Conservation (phyloP, 2,329 filamentous ascomycete species). For the Cercospora zeae-maydis region DNA sequence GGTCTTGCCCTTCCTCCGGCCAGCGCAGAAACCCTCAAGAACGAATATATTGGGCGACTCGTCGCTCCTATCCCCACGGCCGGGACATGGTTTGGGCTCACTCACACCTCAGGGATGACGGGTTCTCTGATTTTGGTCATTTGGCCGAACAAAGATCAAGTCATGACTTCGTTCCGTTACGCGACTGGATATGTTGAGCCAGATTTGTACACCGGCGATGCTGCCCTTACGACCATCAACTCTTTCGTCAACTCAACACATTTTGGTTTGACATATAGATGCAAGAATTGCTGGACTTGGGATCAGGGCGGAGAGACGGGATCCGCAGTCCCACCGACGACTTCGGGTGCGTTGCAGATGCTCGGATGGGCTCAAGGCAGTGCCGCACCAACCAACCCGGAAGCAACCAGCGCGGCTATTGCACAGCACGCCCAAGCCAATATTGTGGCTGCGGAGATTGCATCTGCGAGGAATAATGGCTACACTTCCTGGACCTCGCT, state of each 20-base stretch:
- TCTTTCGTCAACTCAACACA: slow-evolving; percentile 55
- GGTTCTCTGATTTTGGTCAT: slow-evolving; percentile 57
- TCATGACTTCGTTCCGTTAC: slow-evolving; percentile 58
- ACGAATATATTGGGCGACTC: slow-evolving; percentile 59
- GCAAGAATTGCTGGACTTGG: slow-evolving; percentile 50
- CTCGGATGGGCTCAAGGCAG: slow-evolving; percentile 34
- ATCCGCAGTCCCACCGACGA: slow-evolving; percentile 38
- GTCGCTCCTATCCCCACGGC: slow-evolving; percentile 43
- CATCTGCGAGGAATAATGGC: slow-evolving; percentile 44
- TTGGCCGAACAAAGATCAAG: slow-evolving; percentile 53
- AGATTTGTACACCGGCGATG: slow-evolving; percentile 58
- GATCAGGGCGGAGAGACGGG: slow-evolving; percentile 42
- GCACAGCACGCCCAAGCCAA: slow-evolving; percentile 56
- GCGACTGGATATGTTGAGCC: slow-evolving; percentile 59
- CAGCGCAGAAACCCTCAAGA: slow-evolving; percentile 40
- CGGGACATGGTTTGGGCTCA: slow-evolving; percentile 58
- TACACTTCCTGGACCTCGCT: slow-evolving; percentile 42
- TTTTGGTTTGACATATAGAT: slow-evolving; percentile 64
- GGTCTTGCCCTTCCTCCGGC: slow-evolving; percentile 53
- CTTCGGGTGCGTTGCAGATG: slow-evolving; percentile 32
- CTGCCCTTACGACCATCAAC: slow-evolving; percentile 59
- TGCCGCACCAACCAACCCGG: slow-evolving; percentile 28
- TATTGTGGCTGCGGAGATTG: slow-evolving; percentile 50
- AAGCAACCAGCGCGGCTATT: slow-evolving; percentile 45
- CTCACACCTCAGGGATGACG: slow-evolving; percentile 57